Conservation (phyloP, 345 rosid genomes). For the Leavenworthia alabamica region DNA sequence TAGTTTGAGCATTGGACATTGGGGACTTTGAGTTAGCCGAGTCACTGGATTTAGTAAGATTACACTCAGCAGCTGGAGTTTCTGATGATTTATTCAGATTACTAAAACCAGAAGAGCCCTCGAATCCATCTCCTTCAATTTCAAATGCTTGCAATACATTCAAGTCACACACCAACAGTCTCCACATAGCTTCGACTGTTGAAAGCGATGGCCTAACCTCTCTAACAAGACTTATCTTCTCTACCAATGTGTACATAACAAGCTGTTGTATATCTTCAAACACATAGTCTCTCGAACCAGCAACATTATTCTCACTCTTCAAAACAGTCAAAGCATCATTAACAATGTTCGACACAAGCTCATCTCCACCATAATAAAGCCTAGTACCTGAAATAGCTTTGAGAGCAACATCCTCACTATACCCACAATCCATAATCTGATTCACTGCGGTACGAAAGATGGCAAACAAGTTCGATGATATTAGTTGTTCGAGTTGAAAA, state of each 20-base stretch:
- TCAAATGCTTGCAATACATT: slow-evolving; percentile 93
- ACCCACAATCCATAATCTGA: slow-evolving; percentile 41
- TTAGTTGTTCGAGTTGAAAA: slow-evolving; percentile 65
- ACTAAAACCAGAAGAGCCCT: slow-evolving; percentile 34
- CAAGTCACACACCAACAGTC: slow-evolving; percentile 87
- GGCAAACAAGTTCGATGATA: slow-evolving; percentile 25
- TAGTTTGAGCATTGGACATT: slow-evolving; percentile 38
- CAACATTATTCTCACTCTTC: slow-evolving; percentile 48
- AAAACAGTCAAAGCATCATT: slow-evolving; percentile 66
- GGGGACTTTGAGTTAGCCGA: slow-evolving; percentile 30
- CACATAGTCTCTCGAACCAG: slow-evolving; percentile 29
- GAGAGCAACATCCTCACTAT: slow-evolving; percentile 35
- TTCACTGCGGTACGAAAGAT: slow-evolving; percentile 39
- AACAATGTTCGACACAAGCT: slow-evolving; percentile 37
- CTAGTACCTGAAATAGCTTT: slow-evolving; percentile 41
- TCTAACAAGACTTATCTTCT: slow-evolving; percentile 70
- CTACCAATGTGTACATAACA: slow-evolving; percentile 78
- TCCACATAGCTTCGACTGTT: slow-evolving; percentile 98
- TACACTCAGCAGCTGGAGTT: slow-evolving; percentile 37
- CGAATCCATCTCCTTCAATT: slow-evolving; percentile 59
- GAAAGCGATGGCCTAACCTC: slow-evolving; percentile 84
- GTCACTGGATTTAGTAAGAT: slow-evolving; percentile 41
- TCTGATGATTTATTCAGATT: slow-evolving; percentile 36
- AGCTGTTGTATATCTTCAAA: slow-evolving; percentile 45
- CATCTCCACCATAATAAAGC: slow-evolving; percentile 39